A percentile compares a stretch with the other conserved stretches of the same genome.
phyloP scores from a whole-genome alignment of 2,329 filamentous ascomycete genomes.

The Dactylonectria estremocensis region DNA sequence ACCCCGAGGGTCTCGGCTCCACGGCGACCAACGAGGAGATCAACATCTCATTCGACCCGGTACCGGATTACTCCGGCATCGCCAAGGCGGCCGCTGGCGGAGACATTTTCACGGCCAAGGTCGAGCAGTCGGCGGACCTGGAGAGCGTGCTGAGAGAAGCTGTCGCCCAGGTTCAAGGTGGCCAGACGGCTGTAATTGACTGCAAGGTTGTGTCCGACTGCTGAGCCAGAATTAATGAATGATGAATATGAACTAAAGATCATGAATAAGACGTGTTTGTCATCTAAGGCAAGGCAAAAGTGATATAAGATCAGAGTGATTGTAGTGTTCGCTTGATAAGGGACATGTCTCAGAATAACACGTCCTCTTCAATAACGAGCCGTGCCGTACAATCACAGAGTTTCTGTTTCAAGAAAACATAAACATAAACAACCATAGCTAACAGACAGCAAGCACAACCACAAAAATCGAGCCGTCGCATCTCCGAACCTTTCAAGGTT shows the following conservation, averaged over 20 bases:
- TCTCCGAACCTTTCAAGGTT: neutral
- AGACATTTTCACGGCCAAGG: conserved; percentile 64
- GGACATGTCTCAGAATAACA: neutral
- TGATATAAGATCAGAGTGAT: neutral
- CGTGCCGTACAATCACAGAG: too few species aligned
- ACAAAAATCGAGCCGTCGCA: neutral
- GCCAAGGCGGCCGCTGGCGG: conserved; percentile 73
- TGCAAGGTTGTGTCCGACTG: conserved; percentile 65
- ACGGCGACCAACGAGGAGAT: conserved; percentile 73
- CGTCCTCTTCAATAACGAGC: too few species aligned
- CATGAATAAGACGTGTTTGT: conserved; percentile 20
- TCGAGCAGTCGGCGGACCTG: conserved; percentile 63
- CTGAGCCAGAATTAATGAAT: conserved; percentile 44
- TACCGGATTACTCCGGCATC: conserved; percentile 72
- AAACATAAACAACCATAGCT: too few species aligned
- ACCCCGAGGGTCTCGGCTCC: conserved; percentile 70
- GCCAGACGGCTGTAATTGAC: conserved; percentile 69
- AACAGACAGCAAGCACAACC: too few species aligned
- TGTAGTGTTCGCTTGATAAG: too few species aligned
- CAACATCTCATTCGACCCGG: conserved; percentile 72
- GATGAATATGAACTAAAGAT: conserved; percentile 24
- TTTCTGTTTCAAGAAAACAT: too few species aligned
- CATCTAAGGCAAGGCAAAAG: neutral
- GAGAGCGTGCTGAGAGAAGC: conserved; percentile 64
- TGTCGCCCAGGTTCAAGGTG: conserved; percentile 65